Evolutionary conservation across 192 early-diverging fungal genomes (phyloP).

Genomic region (Entophlyctis luteolus): DNA sequence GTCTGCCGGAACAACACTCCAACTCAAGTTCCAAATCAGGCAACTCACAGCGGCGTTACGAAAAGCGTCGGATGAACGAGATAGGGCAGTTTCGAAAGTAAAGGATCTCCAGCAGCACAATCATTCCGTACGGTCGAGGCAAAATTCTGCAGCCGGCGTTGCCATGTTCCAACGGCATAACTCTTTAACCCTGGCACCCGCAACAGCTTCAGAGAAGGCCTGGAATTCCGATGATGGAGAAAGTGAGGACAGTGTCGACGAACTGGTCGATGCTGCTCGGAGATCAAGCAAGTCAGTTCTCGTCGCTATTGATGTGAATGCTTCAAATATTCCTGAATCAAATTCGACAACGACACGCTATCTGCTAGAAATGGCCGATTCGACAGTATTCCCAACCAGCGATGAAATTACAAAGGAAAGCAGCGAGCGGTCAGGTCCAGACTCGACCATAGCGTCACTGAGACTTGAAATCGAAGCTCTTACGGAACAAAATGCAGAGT

Average conservation of each 20-base stretch:
- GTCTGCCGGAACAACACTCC: slow-evolving; percentile 18
- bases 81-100: slow-evolving; percentile 22
- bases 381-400: too few relatives aligned
- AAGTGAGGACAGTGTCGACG: not conserved
- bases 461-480: not conserved
- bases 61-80: slow-evolving; percentile 30
- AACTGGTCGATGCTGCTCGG: not conserved
- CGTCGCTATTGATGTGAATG: not conserved
- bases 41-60: slow-evolving; percentile 32
- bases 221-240: not conserved
- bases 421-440: too few relatives aligned
- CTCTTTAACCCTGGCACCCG: too few relatives aligned
- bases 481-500: not conserved
- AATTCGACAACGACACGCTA: too few relatives aligned
- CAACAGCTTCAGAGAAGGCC: not conserved
- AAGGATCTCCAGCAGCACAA: slow-evolving; percentile 24
- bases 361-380: too few relatives aligned
- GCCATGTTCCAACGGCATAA: too few relatives aligned
- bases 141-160: too few relatives aligned
- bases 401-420: too few relatives aligned
- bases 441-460: not conserved
- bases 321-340: too few relatives aligned
- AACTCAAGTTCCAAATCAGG: slow-evolving; percentile 36
- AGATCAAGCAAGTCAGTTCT: not conserved
- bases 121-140: too few relatives aligned